These are phyloP conservation scores for Staphylotrichum longicolle DNA, from an alignment of 495 filamentous ascomycete genomes.

Conservation along the genomic window DNA sequence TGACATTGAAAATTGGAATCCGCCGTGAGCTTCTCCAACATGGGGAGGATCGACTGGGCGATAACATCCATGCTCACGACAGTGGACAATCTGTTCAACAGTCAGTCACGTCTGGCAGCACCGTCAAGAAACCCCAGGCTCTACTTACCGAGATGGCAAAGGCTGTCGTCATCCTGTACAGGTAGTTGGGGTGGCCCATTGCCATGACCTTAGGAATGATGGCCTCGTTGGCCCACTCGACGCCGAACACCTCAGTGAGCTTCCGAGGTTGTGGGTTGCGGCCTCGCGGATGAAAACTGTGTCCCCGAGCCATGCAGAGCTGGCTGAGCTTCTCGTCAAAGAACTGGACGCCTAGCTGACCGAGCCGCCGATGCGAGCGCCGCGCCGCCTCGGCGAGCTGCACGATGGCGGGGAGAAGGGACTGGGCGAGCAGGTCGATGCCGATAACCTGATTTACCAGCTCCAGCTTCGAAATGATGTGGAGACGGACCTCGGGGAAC, in stretches of 20 bases:
- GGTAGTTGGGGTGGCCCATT: slow-evolving; percentile 98
- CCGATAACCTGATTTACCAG: slow-evolving; percentile 98
- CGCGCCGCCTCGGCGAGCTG: slow-evolving; percentile 94
- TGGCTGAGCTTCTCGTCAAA: slow-evolving; percentile 95
- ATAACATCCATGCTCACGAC: slow-evolving; percentile 91
- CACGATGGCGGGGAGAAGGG: slow-evolving; percentile 95
- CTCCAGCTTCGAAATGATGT: slow-evolving; percentile 98
- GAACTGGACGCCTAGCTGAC: slow-evolving; percentile 94
- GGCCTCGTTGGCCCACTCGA: slow-evolving; percentile 94
- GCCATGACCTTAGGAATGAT: slow-evolving; percentile 98
- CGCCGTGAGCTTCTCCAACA: slow-evolving; percentile 85
- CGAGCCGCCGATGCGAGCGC: no score
- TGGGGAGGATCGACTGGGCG: slow-evolving; percentile 88
- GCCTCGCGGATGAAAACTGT: slow-evolving; percentile 98
- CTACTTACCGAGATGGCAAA: slow-evolving; percentile 90
- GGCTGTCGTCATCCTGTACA: slow-evolving; percentile 99
- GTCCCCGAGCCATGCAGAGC: slow-evolving; percentile 98
- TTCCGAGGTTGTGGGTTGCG: slow-evolving; percentile 94
- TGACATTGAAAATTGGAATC: slow-evolving; percentile 99
- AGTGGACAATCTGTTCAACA: slow-evolving; percentile 72
- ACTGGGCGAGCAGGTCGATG: slow-evolving; percentile 94
- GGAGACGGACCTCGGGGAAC: slow-evolving; percentile 93
- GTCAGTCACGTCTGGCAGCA: slow-evolving; percentile 31
- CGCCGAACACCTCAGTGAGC: slow-evolving; percentile 96
- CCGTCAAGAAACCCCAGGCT: background rate